Conservation (phyloP, 371 early-diverging fungal genomes). For the Smittium culicis region DNA sequence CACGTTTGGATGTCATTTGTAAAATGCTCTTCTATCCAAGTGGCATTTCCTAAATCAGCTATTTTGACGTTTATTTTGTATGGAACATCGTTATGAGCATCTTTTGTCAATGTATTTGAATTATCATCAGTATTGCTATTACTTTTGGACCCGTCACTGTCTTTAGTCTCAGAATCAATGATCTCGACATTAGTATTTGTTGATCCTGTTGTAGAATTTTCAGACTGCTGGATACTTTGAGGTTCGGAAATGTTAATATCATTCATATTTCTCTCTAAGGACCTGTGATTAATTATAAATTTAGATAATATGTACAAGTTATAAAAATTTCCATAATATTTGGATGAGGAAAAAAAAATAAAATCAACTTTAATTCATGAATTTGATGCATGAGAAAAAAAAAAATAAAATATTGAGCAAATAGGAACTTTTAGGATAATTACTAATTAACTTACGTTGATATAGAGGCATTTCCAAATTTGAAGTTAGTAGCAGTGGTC, state of each 20-base stretch:
- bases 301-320: not conserved
- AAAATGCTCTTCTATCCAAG: conserved; percentile 88
- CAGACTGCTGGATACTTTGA: no score
- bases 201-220: no score
- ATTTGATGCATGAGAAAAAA: no score
- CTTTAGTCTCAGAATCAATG: no score
- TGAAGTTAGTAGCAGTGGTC: not conserved
- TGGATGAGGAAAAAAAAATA: not conserved
- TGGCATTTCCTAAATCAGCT: conserved; percentile 96
- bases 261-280: conserved; percentile 12
- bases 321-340: not conserved
- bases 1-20: conserved; percentile 95
- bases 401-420: no score
- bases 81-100: no score
- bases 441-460: not conserved
- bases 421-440: no score
- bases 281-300: not conserved
- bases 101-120: not conserved
- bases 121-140: conserved; percentile 1
- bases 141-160: no score
- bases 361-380: no score
- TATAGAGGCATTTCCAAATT: not conserved
- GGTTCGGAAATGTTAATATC: conserved; percentile 9
- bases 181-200: no score
- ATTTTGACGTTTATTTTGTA: conserved; percentile 62